These are phyloP conservation scores for Sicyos edulis DNA, from an alignment of 306 rosid genomes.

Conservation along the genomic window DNA sequence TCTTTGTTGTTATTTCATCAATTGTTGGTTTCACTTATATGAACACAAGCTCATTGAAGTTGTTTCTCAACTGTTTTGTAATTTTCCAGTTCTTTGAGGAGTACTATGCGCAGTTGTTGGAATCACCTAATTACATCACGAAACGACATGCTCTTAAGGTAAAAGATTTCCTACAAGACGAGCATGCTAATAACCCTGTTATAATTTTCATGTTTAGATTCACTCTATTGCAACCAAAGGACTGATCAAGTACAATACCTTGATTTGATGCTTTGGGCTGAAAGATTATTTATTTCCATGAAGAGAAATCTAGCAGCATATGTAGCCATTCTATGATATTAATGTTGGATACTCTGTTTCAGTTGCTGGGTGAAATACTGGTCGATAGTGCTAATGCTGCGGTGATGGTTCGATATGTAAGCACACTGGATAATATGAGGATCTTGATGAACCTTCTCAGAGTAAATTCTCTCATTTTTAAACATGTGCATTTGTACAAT, in stretches of 20 bases:
- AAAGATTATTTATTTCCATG: neutral
- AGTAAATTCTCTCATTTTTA: slow-evolving; percentile 5
- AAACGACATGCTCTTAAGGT: slow-evolving; percentile 38
- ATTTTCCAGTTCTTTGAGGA: slow-evolving; percentile 33
- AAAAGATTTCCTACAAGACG: neutral
- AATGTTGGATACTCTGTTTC: slow-evolving; percentile 4
- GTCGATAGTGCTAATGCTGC: slow-evolving; percentile 17
- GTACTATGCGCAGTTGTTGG: slow-evolving; percentile 28
- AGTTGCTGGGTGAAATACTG: slow-evolving; percentile 23
- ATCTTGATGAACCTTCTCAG: slow-evolving; percentile 26
- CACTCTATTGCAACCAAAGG: neutral
- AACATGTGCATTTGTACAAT: neutral
- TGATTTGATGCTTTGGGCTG: neutral
- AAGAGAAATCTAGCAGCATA: neutral
- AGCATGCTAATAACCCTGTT: neutral
- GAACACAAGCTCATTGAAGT: slow-evolving; percentile 7
- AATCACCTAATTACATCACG: slow-evolving; percentile 32
- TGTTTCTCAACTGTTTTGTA: neutral
- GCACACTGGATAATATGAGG: slow-evolving; percentile 27
- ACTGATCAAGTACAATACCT: neutral
- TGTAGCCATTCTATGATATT: neutral
- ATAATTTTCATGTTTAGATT: neutral
- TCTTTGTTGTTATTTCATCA: neutral
- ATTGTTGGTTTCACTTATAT: neutral
- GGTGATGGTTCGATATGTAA: slow-evolving; percentile 24